phyloP scores from a whole-genome alignment of 306 rosid genomes.

The Purshia tridentata region DNA sequence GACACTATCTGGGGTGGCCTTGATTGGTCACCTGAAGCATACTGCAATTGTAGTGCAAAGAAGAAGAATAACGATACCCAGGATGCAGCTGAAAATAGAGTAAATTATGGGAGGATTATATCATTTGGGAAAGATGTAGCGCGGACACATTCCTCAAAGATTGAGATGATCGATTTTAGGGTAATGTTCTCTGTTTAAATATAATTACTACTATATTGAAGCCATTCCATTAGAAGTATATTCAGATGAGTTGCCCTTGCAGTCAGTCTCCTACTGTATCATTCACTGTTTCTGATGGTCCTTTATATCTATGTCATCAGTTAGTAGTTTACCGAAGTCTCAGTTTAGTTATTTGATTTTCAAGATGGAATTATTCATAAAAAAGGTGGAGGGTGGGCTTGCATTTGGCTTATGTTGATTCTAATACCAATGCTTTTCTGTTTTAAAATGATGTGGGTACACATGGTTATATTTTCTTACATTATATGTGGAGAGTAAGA shows the following conservation, averaged over 20 bases:
- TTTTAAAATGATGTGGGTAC: background rate
- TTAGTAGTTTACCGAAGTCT: constrained; percentile 7
- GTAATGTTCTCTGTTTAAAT: constrained; percentile 38
- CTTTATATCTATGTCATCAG: background rate
- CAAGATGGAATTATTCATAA: background rate
- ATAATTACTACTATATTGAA: constrained; percentile 7
- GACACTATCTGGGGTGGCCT: constrained; percentile 81
- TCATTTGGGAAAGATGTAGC: constrained; percentile 70
- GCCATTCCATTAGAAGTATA: background rate
- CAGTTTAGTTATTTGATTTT: background rate
- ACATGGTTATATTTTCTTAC: background rate
- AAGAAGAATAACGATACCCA: constrained; percentile 53
- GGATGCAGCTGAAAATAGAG: constrained; percentile 27
- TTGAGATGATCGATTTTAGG: constrained; percentile 72
- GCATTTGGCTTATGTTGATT: background rate
- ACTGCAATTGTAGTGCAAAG: constrained; percentile 48
- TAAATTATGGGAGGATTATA: constrained; percentile 67
- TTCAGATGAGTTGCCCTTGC: background rate
- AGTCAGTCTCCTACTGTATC: background rate
- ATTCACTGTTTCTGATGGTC: background rate
- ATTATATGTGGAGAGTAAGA: background rate
- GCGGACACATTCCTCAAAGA: constrained; percentile 52
- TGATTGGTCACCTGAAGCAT: constrained; percentile 82
- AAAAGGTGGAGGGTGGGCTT: background rate
- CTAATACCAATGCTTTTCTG: background rate